These are phyloP conservation scores for Rhododendron ovatum DNA, from an alignment of 148 eudicot genomes.

Conservation along the genomic window DNA sequence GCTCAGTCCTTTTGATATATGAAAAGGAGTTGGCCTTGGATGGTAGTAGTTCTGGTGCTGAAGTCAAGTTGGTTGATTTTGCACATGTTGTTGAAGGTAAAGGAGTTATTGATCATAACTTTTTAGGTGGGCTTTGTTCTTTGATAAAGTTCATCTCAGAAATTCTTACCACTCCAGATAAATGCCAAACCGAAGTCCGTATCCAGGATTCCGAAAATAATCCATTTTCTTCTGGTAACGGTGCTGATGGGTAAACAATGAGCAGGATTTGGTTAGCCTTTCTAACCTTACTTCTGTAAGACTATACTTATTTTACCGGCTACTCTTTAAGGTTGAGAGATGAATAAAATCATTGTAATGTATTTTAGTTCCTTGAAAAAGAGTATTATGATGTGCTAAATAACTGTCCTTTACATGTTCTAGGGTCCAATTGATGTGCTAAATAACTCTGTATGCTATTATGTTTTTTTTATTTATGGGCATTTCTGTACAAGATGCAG, in stretches of 20 bases:
- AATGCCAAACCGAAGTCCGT: conserved; percentile 22
- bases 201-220: conserved; percentile 2
- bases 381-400: no score
- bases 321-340: neutral
- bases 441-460: neutral
- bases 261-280: neutral
- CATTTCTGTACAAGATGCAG: neutral
- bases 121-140: conserved; percentile 90
- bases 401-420: neutral
- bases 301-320: neutral
- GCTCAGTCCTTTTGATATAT: conserved; percentile 58
- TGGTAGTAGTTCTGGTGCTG: conserved; percentile 33
- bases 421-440: neutral
- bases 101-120: conserved; percentile 86
- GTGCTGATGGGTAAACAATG: neutral
- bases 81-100: conserved; percentile 46
- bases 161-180: conserved; percentile 25
- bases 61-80: conserved; percentile 45
- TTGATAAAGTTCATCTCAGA: conserved; percentile 76
- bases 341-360: neutral
- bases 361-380: neutral
- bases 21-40: conserved; percentile 46
- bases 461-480: neutral
- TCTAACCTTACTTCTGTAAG: neutral
- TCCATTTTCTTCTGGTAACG: neutral